A percentile compares a stretch with the other conserved stretches of the same genome.
Evolutionary conservation across 148 eudicot species (phyloP).

Genomic region (Camellia lanceoleosa): DNA sequence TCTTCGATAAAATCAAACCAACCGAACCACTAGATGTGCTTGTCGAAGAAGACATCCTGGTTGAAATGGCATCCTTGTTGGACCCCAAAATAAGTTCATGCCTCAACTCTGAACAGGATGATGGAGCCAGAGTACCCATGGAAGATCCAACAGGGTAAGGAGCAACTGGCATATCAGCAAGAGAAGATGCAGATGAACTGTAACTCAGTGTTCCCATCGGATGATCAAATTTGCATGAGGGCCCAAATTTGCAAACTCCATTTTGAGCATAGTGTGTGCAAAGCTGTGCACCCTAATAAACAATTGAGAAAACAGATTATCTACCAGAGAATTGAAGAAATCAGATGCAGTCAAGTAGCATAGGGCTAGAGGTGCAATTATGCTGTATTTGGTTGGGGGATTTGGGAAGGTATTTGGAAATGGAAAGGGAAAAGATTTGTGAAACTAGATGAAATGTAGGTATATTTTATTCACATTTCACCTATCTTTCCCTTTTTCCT

Average conservation of each 20-base stretch:
- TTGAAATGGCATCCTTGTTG: conserved; percentile 41
- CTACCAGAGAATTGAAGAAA: background rate
- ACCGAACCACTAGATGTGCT: conserved; percentile 55
- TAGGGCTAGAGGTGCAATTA: background rate
- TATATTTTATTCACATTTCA: too few relatives aligned
- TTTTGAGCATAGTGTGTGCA: conserved; percentile 77
- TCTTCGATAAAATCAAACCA: conserved; percentile 53
- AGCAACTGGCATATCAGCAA: conserved; percentile 92
- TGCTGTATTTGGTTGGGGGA: too few relatives aligned
- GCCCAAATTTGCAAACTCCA: conserved; percentile 67
- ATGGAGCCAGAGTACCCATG: conserved; percentile 70
- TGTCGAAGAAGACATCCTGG: conserved; percentile 42
- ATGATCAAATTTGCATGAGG: conserved; percentile 66
- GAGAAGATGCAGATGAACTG: conserved; percentile 92
- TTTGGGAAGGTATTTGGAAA: too few relatives aligned
- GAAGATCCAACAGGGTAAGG: conserved; percentile 89
- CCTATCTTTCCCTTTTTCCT: too few relatives aligned
- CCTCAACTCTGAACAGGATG: conserved; percentile 78
- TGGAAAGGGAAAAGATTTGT: too few relatives aligned
- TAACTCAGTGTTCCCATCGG: conserved; percentile 76
- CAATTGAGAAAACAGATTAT: background rate
- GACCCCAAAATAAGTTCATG: conserved; percentile 44
- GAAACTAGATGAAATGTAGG: too few relatives aligned
- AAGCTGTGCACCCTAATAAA: conserved; percentile 70
- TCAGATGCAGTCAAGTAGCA: background rate